Evolutionary conservation across 176 grass and related monocot species (phyloP), one percentile per base, ranked within the genome.

Genomic region (Carex myosuroides): DNA sequence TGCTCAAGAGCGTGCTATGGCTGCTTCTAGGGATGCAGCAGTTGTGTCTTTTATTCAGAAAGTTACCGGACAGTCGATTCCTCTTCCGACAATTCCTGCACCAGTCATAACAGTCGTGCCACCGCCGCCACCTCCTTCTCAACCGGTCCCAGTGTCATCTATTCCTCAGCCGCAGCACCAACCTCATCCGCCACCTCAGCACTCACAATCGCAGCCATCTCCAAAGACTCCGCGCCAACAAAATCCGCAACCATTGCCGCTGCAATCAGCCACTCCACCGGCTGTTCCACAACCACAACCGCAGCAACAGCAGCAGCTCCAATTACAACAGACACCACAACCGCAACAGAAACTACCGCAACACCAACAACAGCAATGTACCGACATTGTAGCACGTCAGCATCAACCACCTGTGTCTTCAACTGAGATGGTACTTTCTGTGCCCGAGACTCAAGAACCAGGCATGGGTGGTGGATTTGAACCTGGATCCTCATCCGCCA

Each of bases 41-140:
- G 86, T 99, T 6, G 80, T 99, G 8, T 94, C 97, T 26, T 99
- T 93, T 84, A 95, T 99, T 16, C 97, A 99, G 83, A 99, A 96
- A 84, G 89, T 99, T 87, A 99, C 88, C 9, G 97, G 97, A 0
- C 97, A 99, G 60, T 89, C 88, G 18, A 86, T 96, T 61, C 88
- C 84, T 22, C 62, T 96, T 53, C 93, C 91, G 9, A 80, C 91
- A 81, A 90, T 94, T 52, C 78, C 88, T 1, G 80, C 84, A 6
- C 78, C 89, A 0, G 74, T 83, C 84, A 88, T 93, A 44, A 79
- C 82, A 24, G 66, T 85, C 46, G 88, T 91, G 70, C 82, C 93
- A 0, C 90, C 89, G 60, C 82, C 93, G 0, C 90, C 89, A 0
- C 87, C 91, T 20, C 84, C 83, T 5, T 13, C 59, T 12, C 85